A percentile compares a stretch with the other conserved stretches of the same genome.
Conservation (phyloP, 1,284 basidiomycete genomes). For the Sanguinoderma infundibulare region DNA sequence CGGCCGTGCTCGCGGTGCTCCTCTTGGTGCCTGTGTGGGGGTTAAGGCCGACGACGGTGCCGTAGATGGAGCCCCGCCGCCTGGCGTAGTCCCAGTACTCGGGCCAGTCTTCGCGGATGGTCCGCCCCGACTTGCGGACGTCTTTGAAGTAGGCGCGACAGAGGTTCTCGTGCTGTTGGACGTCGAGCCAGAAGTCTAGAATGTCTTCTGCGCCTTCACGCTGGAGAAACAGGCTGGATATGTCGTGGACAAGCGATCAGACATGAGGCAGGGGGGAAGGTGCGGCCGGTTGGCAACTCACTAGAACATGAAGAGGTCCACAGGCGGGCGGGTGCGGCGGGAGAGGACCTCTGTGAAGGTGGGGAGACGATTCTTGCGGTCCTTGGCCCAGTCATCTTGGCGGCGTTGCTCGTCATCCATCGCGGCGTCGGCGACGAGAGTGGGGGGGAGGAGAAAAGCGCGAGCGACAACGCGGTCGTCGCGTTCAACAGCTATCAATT, state of each 20-base stretch:
- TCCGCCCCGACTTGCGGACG: conserved; percentile 89
- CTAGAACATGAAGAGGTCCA: conserved; percentile 99
- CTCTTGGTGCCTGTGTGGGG: conserved; percentile 61
- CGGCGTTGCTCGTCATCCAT: conserved; percentile 63
- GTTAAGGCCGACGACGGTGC: conserved; percentile 83
- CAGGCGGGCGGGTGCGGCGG: conserved; percentile 88
- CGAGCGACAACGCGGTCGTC: conserved; percentile 20
- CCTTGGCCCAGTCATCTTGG: conserved; percentile 71
- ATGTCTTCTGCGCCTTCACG: conserved; percentile 95
- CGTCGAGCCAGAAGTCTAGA: conserved; percentile 98
- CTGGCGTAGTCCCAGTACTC: conserved; percentile 94
- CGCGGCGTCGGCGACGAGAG: conserved; percentile 19
- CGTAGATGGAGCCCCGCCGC: conserved; percentile 87
- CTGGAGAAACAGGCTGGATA: conserved; percentile 81
- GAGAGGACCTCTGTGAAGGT: conserved; percentile 88
- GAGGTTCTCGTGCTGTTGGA: conserved; percentile 98
- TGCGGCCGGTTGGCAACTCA: conserved; percentile 47
- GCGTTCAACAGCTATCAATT: conserved; percentile 21
- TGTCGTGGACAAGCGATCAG: conserved; percentile 16
- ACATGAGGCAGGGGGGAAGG: conserved; percentile 5
- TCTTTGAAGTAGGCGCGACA: conserved; percentile 99
- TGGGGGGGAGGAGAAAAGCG: conserved; percentile 13
- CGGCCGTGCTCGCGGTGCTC: conserved; percentile 75
- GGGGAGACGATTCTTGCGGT: conserved; percentile 72
- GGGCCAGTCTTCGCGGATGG: conserved; percentile 96